Evolutionary conservation across 352 stramenopile genomes (phyloP), one percentile per base, ranked within the genome.

Genomic region (Globisporangium spiculum): DNA sequence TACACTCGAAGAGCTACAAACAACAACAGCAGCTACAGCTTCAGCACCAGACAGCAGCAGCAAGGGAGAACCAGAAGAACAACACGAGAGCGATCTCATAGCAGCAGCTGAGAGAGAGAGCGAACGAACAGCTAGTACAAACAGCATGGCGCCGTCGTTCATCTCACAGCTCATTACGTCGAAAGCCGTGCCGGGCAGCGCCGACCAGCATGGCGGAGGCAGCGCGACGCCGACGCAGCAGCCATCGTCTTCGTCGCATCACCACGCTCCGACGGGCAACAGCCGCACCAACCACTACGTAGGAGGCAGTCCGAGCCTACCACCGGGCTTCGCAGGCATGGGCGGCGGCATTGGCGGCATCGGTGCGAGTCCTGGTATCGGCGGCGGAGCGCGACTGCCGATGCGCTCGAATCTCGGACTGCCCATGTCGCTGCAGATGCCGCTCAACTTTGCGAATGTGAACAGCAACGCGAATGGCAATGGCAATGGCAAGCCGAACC

Each of bases 161-260:
- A 63, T 72, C 61, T 72, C 67, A 52, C 60, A 67, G 30, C 60
- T 72, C 56, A 71, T 71, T 41, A 66, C 66, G 27, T 63, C 67
- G 27, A 72, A 72, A 60, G 65, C 52, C 20, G 53, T 62, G 52
- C 63, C 63, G 12, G 63, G 60, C 53, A 22, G 20, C 62, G 27
- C 46, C 66, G 59, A 56, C 52, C 24, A 63, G 27, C 54, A 57
- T 55, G 26, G 41, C 16, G 63, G 26, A 1, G 53, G 12, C 50
- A 63, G 24, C 9, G 30, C 36, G 48, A 60, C 16, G 27, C 27
- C 38, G 32, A 58, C 20, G 16, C n/a, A 48, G 52, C 30, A 22
- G 24, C 18, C 41, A n/a, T 50, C 41, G 41, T 50, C 38, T 5
- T 18, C 44, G 18, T 52, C 44, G 18, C 18, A n/a, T 20, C 18